Evolutionary conservation across 2,329 filamentous ascomycete genomes (phyloP), one percentile per base, ranked within the genome.

Genomic region (Thermochaetoides dissita): DNA sequence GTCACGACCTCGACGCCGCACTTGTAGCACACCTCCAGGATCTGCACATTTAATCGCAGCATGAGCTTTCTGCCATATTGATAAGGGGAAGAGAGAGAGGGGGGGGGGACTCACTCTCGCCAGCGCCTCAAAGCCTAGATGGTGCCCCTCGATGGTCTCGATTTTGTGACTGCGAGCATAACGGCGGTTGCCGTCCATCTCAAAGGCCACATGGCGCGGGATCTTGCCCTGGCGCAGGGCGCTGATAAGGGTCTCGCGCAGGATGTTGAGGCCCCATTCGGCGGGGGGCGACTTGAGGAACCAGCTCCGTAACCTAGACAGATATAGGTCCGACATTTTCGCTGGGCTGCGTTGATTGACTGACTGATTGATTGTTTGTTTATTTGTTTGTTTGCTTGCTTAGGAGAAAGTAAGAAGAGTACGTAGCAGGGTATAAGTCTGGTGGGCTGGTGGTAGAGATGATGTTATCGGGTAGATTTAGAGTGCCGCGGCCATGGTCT

Each of bases 11-110:
- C 89, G 49, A 98, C 89, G 42, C 91, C 91, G 45, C 84, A 87
- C 60, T 94, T 95, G 70, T 96, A 98, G 71, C 91, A 96, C 42
- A 98, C 84, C 63, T 98, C 91, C 46, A 98, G 79, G 41, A 96
- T 86, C 82, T 84, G 52, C 8, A 29, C 17, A 29, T 9, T 28
- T 3, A 24, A 35, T 10, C 10, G 8, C 7, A 24, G 34, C 28
- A 39, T 44, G 28, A 42, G 41, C 17, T 34, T 12, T 36, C 10
- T 24, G 17, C 17, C 17, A 5, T 24, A 3, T 24, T 24, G 17
- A 31, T 36, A 30, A 34, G n/a, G 6, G 34, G 12, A 8, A 30
- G 43, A 37, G 34, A n/a, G 31, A 30, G 24, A 10, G 33, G n/a
- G 6, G 31, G 8, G 34, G n/a, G 6, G 31, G 8, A 32, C 75